Percentiles rank a stretch among this genome's conserved stretches.
phyloP scores from a whole-genome alignment of 257 asterid species.

The Petrea volubilis region DNA sequence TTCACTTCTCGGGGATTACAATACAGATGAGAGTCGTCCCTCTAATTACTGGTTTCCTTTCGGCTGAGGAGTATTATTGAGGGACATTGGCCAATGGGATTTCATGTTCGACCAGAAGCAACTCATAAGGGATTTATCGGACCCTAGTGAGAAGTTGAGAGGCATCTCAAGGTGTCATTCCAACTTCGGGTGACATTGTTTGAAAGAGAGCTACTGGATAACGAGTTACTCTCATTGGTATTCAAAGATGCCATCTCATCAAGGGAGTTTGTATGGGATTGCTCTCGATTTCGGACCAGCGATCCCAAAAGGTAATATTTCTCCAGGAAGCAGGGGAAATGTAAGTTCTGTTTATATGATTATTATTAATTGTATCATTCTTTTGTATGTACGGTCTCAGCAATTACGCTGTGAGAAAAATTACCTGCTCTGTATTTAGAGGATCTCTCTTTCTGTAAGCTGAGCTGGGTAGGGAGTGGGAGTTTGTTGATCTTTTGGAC shows the following conservation, averaged over 20 bases:
- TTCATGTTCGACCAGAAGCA: neutral
- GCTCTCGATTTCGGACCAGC: neutral
- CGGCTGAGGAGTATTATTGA: neutral
- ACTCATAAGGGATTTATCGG: neutral
- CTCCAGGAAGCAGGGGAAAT: neutral
- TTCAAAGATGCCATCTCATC: neutral
- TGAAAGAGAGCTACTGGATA: neutral
- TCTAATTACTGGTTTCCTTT: neutral
- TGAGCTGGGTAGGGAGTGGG: too few species aligned
- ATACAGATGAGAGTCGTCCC: neutral
- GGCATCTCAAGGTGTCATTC: neutral
- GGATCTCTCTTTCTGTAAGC: too few species aligned
- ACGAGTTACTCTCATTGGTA: neutral
- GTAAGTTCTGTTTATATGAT: slow-evolving; percentile 1
- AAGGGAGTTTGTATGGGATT: neutral
- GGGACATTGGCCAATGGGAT: neutral
- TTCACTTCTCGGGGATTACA: slow-evolving; percentile 3
- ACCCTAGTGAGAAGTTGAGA: neutral
- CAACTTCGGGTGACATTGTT: neutral
- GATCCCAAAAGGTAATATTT: neutral
- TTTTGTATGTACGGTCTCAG: slow-evolving; percentile 2
- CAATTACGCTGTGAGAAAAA: neutral
- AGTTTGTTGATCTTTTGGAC: too few species aligned
- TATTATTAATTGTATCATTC: slow-evolving; percentile 4
- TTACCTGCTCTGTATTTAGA: too few species aligned